Evolutionary conservation across 2,329 filamentous ascomycete species (phyloP).

Genomic region (Aspergillus ruber): DNA sequence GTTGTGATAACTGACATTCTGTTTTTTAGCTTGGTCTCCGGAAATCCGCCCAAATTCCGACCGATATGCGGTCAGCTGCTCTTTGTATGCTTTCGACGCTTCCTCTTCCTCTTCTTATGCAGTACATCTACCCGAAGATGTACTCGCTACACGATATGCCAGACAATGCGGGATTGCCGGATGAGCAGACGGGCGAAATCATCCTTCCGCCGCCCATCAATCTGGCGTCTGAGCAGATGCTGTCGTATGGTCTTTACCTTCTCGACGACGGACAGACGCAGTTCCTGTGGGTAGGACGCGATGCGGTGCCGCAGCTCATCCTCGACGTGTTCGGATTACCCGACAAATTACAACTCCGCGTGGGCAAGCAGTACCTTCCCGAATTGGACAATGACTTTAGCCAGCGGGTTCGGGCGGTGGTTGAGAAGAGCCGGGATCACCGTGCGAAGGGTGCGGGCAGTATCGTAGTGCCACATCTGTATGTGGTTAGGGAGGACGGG

Average conservation of each 20-base stretch:
- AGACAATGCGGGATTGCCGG: slow-evolving; percentile 78
- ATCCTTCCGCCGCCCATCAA: slow-evolving; percentile 78
- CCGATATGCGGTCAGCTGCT: slow-evolving; percentile 86
- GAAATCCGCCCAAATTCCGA: slow-evolving; percentile 88
- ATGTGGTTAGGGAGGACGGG: slow-evolving; percentile 89
- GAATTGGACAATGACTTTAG: slow-evolving; percentile 94
- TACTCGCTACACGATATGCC: slow-evolving; percentile 96
- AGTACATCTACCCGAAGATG: slow-evolving; percentile 81
- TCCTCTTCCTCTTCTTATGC: slow-evolving; percentile 79
- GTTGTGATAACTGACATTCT: slow-evolving; percentile 7
- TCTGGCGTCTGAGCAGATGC: slow-evolving; percentile 79
- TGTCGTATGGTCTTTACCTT: slow-evolving; percentile 85
- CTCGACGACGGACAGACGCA: slow-evolving; percentile 97
- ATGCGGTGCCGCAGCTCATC: slow-evolving; percentile 83
- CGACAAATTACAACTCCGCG: slow-evolving; percentile 76
- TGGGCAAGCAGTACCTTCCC: slow-evolving; percentile 82
- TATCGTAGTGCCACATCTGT: slow-evolving; percentile 86
- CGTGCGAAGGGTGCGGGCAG: slow-evolving; percentile 81
- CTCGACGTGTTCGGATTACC: slow-evolving; percentile 83
- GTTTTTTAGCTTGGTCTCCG: slow-evolving; percentile 62
- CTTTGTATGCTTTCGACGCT: slow-evolving; percentile 91
- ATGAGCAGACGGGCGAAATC: slow-evolving; percentile 81
- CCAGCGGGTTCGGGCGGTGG: slow-evolving; percentile 80
- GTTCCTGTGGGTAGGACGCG: slow-evolving; percentile 92
- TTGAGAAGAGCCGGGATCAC: slow-evolving; percentile 89